A percentile compares a stretch with the other conserved stretches of the same genome.
Conservation (phyloP, 2,329 filamentous ascomycete genomes). For the Diaporthe sp. region DNA sequence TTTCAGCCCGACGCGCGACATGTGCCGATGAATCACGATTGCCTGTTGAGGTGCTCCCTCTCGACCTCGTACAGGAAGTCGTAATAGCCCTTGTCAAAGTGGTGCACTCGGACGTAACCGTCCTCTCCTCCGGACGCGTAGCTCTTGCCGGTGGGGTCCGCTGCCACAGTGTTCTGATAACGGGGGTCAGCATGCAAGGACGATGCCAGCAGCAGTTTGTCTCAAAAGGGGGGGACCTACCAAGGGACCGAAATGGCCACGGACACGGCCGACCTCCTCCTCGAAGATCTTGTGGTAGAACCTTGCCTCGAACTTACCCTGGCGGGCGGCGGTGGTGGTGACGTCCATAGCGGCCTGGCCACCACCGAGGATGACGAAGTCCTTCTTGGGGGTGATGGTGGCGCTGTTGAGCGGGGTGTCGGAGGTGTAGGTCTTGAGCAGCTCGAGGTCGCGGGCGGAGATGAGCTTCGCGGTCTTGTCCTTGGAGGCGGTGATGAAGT, state of each 20-base stretch:
- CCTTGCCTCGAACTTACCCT: constrained; percentile 99
- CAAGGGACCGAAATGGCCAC: constrained; percentile 95
- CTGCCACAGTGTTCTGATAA: constrained; percentile 86
- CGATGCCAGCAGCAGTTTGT: not conserved
- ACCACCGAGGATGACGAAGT: constrained; percentile 97
- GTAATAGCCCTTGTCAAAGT: constrained; percentile 99
- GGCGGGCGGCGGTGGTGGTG: constrained; percentile 91
- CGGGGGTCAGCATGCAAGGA: not conserved
- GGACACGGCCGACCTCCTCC: constrained; percentile 97
- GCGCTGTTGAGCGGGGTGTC: constrained; percentile 98
- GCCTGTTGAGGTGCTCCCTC: constrained; percentile 76
- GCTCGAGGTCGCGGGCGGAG: constrained; percentile 86
- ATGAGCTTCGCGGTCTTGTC: constrained; percentile 98
- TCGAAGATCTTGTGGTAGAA: constrained; percentile 99
- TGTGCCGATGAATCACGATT: constrained; percentile 44
- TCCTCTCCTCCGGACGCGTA: constrained; percentile 98
- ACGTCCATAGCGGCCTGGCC: constrained; percentile 99
- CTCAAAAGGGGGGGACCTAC: constrained; percentile 49
- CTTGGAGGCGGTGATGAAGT: constrained; percentile 98
- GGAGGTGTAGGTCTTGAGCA: constrained; percentile 91
- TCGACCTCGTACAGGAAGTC: constrained; percentile 99
- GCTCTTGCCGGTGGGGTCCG: constrained; percentile 89
- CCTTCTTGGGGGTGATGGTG: constrained; percentile 93
- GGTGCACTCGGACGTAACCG: constrained; percentile 97
- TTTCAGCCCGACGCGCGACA: not conserved